phyloP scores from a whole-genome alignment of 495 filamentous ascomycete species.

The Oidiodendron maius region DNA sequence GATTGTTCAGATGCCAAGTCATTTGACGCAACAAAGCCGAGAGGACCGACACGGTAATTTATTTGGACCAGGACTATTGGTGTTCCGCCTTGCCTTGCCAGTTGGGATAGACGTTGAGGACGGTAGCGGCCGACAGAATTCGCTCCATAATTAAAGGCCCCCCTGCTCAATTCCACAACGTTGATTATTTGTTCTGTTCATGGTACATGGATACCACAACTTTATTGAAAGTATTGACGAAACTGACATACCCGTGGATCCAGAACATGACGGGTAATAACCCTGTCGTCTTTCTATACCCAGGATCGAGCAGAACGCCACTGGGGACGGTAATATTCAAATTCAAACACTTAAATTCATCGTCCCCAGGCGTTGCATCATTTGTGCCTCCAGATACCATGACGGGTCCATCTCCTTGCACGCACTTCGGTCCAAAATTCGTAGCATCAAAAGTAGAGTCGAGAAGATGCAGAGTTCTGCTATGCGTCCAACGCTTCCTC shows the following conservation, averaged over 20 bases:
- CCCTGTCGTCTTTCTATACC: neutral
- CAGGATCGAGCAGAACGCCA: neutral
- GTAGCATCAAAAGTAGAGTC: constrained; percentile 10
- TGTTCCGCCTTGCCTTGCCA: neutral
- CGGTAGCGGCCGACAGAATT: constrained; percentile 5
- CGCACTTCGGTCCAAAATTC: constrained; percentile 7
- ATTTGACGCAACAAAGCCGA: constrained; percentile 26
- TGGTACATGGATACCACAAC: too few relatives aligned
- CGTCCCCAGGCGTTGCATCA: constrained; percentile 7
- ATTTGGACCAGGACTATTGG: constrained; percentile 10
- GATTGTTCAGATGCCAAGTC: constrained; percentile 1
- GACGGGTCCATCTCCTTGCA: neutral
- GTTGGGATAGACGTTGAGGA: neutral
- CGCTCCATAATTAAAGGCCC: constrained; percentile 7
- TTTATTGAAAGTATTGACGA: too few relatives aligned
- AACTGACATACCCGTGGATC: constrained; percentile 14
- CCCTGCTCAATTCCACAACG: constrained; percentile 1
- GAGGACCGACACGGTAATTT: constrained; percentile 24
- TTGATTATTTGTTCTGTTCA: too few relatives aligned
- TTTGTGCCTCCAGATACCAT: constrained; percentile 2
- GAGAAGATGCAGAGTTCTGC: constrained; percentile 1
- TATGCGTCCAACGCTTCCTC: constrained; percentile 10
- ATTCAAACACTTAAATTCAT: constrained; percentile 14
- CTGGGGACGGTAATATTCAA: constrained; percentile 5
- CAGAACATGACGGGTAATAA: constrained; percentile 12